These are phyloP conservation scores for Pythium monospermum DNA, from an alignment of 352 stramenopile genomes.

Conservation along the genomic window DNA sequence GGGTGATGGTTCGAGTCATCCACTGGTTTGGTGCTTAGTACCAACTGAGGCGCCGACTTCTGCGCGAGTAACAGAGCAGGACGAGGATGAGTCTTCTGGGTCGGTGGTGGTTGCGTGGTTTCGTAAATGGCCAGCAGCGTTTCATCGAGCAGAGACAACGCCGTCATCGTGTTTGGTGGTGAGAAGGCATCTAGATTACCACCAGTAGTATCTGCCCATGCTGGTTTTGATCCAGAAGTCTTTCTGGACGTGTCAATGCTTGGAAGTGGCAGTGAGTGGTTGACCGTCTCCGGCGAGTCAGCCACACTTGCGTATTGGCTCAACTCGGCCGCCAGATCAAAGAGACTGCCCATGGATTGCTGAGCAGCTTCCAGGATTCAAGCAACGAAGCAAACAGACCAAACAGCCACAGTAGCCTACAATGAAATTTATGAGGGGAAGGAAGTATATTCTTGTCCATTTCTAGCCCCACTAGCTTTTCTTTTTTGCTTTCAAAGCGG, in stretches of 20 bases:
- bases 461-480: too few relatives aligned
- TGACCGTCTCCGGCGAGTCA: not conserved
- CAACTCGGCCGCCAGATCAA: slow-evolving; percentile 49
- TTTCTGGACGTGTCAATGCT: not conserved
- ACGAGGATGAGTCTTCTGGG: too few relatives aligned
- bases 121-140: slow-evolving; percentile 48
- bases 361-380: too few relatives aligned
- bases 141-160: slow-evolving; percentile 43
- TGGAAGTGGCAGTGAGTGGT: not conserved
- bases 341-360: slow-evolving; percentile 63
- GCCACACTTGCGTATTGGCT: slow-evolving; percentile 26
- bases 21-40: not conserved
- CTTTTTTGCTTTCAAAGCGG: too few relatives aligned
- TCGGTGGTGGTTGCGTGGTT: not conserved
- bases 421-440: too few relatives aligned
- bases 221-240: too few relatives aligned
- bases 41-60: slow-evolving; percentile 1
- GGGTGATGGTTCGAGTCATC: not conserved
- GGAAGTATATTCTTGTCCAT: too few relatives aligned
- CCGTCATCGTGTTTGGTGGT: slow-evolving; percentile 11
- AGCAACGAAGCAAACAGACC: too few relatives aligned
- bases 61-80: not conserved
- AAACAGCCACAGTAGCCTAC: too few relatives aligned
- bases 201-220: too few relatives aligned
- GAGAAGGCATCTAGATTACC: too few relatives aligned